Evolutionary conservation across 2,329 filamentous ascomycete species (phyloP).

Genomic region (Samsoniella hepiali): DNA sequence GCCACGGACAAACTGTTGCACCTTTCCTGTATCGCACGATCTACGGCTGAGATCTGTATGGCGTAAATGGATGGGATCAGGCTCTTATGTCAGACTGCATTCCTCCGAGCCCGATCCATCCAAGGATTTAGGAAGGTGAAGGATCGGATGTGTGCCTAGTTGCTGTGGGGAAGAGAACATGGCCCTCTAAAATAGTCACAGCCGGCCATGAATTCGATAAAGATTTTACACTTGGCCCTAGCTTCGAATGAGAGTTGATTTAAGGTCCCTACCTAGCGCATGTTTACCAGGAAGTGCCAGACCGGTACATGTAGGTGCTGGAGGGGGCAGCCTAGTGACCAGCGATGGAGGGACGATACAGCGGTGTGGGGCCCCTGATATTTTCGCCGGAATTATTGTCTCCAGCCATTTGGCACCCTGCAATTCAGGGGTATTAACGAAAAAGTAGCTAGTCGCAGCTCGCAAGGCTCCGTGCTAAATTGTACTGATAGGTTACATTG

Average conservation of each 20-base stretch:
- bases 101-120: not conserved
- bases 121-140: not conserved
- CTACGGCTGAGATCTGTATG: not conserved
- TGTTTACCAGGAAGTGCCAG: not conserved
- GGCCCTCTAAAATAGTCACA: not conserved
- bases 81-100: not conserved
- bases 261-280: not conserved
- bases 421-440: not conserved
- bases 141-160: not conserved
- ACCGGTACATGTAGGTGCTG: not conserved
- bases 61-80: not conserved
- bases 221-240: not conserved
- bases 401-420: not conserved
- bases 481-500: not conserved
- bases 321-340: not conserved
- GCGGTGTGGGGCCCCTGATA: not conserved
- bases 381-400: not conserved
- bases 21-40: not conserved
- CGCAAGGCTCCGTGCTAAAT: slow-evolving; percentile 1
- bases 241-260: not conserved
- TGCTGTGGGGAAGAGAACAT: not conserved
- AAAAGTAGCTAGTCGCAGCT: not conserved
- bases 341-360: not conserved
- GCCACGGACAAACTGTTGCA: not conserved
- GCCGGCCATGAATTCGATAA: not conserved